A percentile compares a stretch with the other conserved stretches of the same genome.
Evolutionary conservation across 2,329 filamentous ascomycete genomes (phyloP).

Genomic region (Cladosporium velox): DNA sequence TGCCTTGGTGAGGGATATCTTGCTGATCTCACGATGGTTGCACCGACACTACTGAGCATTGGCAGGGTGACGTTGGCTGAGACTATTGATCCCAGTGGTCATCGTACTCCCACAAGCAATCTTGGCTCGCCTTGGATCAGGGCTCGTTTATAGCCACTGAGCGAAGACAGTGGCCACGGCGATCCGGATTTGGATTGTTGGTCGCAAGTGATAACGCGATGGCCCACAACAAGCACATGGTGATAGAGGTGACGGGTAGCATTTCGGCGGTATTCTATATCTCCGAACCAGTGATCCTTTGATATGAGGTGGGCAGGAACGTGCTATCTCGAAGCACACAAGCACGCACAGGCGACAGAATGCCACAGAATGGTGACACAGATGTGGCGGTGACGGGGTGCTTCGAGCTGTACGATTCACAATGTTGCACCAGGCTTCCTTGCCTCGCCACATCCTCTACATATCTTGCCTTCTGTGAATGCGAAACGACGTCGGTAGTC

Average conservation of each 20-base stretch:
- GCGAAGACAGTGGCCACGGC: neutral
- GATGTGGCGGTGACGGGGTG: neutral
- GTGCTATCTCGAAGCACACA: neutral
- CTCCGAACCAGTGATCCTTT: neutral
- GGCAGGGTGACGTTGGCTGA: slow-evolving; percentile 9
- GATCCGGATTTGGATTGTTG: neutral
- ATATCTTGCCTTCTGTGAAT: neutral
- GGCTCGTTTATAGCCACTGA: neutral
- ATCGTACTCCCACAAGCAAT: neutral
- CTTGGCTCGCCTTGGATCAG: neutral
- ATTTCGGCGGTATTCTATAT: neutral
- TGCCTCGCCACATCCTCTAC: neutral
- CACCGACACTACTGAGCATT: neutral
- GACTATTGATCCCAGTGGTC: neutral
- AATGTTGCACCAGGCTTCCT: neutral
- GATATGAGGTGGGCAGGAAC: neutral
- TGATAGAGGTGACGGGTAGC: neutral
- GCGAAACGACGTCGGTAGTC: neutral
- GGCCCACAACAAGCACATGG: neutral
- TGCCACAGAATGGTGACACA: neutral
- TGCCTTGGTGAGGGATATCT: neutral
- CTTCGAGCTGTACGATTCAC: neutral
- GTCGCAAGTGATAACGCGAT: neutral
- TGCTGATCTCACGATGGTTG: slow-evolving; percentile 8
- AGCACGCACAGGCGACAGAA: neutral